These are phyloP conservation scores for Lipomyces kockii DNA, from an alignment of 805 yeast species.

Conservation along the genomic window DNA sequence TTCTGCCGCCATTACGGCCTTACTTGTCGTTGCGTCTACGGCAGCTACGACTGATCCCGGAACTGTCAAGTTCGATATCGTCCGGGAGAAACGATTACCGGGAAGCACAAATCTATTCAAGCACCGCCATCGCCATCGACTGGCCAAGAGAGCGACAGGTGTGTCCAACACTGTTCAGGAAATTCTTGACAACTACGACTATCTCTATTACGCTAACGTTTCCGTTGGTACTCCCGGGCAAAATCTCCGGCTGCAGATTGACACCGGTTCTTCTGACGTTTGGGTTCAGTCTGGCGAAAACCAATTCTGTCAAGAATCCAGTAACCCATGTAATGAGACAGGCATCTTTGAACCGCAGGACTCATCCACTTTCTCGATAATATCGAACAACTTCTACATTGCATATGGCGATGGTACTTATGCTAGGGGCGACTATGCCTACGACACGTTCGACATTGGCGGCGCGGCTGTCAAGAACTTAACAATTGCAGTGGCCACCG, in stretches of 20 bases:
- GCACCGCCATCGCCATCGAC: constrained; percentile 20
- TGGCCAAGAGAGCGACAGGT: constrained; percentile 9
- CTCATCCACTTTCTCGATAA: constrained; percentile 40
- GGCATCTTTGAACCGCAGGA: constrained; percentile 43
- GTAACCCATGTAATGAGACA: constrained; percentile 39
- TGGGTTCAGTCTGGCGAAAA: constrained; percentile 54
- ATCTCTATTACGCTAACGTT: constrained; percentile 44
- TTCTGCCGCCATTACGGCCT: constrained; percentile 13
- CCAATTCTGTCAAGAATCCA: constrained; percentile 38
- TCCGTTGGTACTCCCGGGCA: constrained; percentile 63
- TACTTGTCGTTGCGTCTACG: constrained; percentile 11
- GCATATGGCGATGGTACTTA: constrained; percentile 54
- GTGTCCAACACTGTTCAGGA: constrained; percentile 22
- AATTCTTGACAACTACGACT: constrained; percentile 28
- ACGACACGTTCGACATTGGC: constrained; percentile 62
- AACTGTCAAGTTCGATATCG: constrained; percentile 27
- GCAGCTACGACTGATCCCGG: constrained; percentile 11
- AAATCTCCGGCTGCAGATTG: constrained; percentile 59
- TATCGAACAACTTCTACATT: constrained; percentile 44
- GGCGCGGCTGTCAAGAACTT: constrained; percentile 54
- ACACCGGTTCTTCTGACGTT: constrained; percentile 78
- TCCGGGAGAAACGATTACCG: constrained; percentile 18
- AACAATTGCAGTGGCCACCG: constrained; percentile 75
- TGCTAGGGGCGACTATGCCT: constrained; percentile 64
- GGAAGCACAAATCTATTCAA: constrained; percentile 11